A percentile compares a stretch with the other conserved stretches of the same genome.
phyloP scores from a whole-genome alignment of 148 eudicot species.

The Fallopia convolvulus region DNA sequence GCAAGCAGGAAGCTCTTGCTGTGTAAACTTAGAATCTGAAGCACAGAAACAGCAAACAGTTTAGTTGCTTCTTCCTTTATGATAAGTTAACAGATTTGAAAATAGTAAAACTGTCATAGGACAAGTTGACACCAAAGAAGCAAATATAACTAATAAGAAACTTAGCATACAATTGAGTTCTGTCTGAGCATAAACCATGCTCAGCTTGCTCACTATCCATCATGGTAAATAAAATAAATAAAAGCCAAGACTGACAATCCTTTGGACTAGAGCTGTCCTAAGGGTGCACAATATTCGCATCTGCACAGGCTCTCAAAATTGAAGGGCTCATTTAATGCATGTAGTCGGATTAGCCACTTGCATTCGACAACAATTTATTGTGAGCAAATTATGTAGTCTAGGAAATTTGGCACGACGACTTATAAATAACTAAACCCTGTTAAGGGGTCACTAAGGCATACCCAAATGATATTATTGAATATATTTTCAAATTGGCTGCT shows the following conservation, averaged over 20 bases:
- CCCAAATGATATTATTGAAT: no score
- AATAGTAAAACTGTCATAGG: background rate
- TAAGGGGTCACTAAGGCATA: no score
- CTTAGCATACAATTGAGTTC: background rate
- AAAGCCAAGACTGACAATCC: no score
- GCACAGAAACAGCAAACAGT: constrained; percentile 1
- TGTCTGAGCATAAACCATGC: background rate
- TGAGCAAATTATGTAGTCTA: background rate
- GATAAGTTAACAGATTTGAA: background rate
- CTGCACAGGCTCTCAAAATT: no score
- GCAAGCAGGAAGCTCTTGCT: constrained; percentile 94
- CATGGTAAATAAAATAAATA: background rate
- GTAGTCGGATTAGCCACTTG: no score
- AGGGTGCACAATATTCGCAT: no score
- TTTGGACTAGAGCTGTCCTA: no score
- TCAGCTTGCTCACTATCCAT: background rate
- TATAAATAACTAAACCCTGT: no score
- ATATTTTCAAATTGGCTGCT: no score
- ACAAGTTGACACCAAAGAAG: background rate
- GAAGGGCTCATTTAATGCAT: no score
- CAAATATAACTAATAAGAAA: background rate
- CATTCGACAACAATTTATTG: background rate
- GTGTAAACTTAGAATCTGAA: constrained; percentile 80
- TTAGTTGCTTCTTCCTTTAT: background rate
- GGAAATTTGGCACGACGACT: background rate